These are phyloP conservation scores for Stagonosporopsis rhizophila DNA, from an alignment of 2,329 filamentous ascomycete genomes.

Conservation along the genomic window DNA sequence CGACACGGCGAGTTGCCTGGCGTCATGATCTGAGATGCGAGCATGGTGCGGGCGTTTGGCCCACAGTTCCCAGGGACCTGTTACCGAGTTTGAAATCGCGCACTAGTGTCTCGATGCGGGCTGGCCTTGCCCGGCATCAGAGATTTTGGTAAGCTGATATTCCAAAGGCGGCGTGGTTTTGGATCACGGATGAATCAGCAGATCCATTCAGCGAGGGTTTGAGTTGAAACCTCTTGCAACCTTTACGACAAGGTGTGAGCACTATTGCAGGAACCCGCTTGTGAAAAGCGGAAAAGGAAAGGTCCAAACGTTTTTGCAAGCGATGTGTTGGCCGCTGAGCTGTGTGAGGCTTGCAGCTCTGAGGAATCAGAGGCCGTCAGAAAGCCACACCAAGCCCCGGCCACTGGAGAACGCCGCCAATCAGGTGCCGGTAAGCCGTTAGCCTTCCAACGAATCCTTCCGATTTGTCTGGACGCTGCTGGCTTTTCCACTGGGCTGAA, in stretches of 20 bases:
- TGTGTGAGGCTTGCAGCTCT: conserved; percentile 32
- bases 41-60: conserved; percentile 21
- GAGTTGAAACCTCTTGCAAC: conserved; percentile 10
- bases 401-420: conserved; percentile 32
- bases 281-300: conserved; percentile 12
- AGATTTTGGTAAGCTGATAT: conserved; percentile 4
- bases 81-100: conserved; percentile 33
- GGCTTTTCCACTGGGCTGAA: conserved; percentile 26
- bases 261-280: conserved; percentile 17
- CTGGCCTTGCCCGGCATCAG: conserved; percentile 23
- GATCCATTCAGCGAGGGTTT: not conserved
- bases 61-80: conserved; percentile 37
- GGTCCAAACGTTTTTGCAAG: conserved; percentile 20
- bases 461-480: conserved; percentile 37
- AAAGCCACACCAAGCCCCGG: conserved; percentile 19
- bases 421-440: conserved; percentile 34
- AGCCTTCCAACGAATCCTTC: conserved; percentile 29
- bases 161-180: conserved; percentile 9
- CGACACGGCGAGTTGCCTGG: conserved; percentile 28
- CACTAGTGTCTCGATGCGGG: conserved; percentile 27
- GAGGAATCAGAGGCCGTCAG: conserved; percentile 10
- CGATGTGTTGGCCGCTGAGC: conserved; percentile 38
- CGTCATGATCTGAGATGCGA: conserved; percentile 43
- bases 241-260: conserved; percentile 18
- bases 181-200: conserved; percentile 8